A percentile compares a stretch with the other conserved stretches of the same genome.
These are phyloP conservation scores for Tetrastigma voinierianum DNA, from an alignment of 164 flowering plant species.

Conservation along the genomic window DNA sequence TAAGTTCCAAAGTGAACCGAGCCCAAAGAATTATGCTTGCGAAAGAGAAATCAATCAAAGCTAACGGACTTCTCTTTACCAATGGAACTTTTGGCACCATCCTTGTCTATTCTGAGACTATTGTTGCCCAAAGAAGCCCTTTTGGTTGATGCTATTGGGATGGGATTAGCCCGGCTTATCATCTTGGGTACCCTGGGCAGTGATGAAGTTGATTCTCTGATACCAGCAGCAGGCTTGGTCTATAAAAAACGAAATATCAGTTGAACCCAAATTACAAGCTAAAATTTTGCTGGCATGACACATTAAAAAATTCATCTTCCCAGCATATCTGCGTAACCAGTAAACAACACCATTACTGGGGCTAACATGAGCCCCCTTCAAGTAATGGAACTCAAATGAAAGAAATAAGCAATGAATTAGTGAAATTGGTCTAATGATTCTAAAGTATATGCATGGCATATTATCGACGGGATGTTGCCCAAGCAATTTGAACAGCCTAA, in stretches of 20 bases:
- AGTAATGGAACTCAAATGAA: background rate
- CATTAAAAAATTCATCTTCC: background rate
- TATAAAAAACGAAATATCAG: constrained; percentile 14
- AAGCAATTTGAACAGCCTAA: background rate
- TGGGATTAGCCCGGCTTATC: constrained; percentile 24
- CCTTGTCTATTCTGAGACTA: constrained; percentile 33
- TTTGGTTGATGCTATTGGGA: constrained; percentile 42
- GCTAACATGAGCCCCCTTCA: background rate
- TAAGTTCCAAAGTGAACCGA: background rate
- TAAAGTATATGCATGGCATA: background rate
- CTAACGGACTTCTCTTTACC: constrained; percentile 22
- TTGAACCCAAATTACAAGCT: constrained; percentile 2
- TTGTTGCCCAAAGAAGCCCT: constrained; percentile 43
- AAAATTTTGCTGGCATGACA: background rate
- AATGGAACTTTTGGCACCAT: constrained; percentile 22
- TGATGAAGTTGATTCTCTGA: constrained; percentile 29
- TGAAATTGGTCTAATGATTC: background rate
- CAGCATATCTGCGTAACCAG: too few relatives aligned
- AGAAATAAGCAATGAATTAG: background rate
- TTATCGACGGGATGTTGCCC: background rate
- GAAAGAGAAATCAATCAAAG: background rate
- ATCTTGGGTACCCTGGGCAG: constrained; percentile 48
- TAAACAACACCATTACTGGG: background rate
- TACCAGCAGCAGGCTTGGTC: constrained; percentile 27
- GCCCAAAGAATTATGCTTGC: background rate